Evolutionary conservation across 345 rosid genomes (phyloP).

Genomic region (Gossypium turneri): DNA sequence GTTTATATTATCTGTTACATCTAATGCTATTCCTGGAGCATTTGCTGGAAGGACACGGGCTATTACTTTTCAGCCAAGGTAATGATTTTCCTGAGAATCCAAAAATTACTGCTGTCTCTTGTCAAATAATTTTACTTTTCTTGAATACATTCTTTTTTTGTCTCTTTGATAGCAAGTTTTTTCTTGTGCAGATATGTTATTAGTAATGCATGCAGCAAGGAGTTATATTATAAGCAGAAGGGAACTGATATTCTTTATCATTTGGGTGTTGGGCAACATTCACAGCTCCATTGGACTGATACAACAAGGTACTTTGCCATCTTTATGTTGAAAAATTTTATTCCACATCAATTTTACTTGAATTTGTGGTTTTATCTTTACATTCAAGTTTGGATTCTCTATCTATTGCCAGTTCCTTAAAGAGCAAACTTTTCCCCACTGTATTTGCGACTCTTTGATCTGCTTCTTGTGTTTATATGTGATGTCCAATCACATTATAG

Average conservation of each 20-base stretch:
- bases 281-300: slow-evolving; percentile 86
- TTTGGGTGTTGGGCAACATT: slow-evolving; percentile 68
- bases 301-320: slow-evolving; percentile 53
- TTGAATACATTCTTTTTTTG: not conserved
- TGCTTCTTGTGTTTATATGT: not conserved
- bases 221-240: slow-evolving; percentile 78
- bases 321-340: not conserved
- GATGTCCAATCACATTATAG: not conserved
- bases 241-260: slow-evolving; percentile 62
- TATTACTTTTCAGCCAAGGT: slow-evolving; percentile 88
- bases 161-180: slow-evolving; percentile 1
- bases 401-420: not conserved
- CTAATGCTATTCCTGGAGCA: slow-evolving; percentile 58
- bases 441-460: not conserved
- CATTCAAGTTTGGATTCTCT: not conserved
- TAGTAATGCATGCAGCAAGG: slow-evolving; percentile 80
- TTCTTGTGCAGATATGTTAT: slow-evolving; percentile 64
- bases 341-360: not conserved
- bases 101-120: not conserved
- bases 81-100: slow-evolving; percentile 8
- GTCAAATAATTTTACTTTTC: slow-evolving; percentile 3
- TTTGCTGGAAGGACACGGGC: slow-evolving; percentile 74
- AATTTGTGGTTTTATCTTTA: not conserved
- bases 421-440: not conserved
- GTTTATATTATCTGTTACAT: slow-evolving; percentile 68